Evolutionary conservation across 345 rosid species (phyloP).

Genomic region (Citrus hindsii): DNA sequence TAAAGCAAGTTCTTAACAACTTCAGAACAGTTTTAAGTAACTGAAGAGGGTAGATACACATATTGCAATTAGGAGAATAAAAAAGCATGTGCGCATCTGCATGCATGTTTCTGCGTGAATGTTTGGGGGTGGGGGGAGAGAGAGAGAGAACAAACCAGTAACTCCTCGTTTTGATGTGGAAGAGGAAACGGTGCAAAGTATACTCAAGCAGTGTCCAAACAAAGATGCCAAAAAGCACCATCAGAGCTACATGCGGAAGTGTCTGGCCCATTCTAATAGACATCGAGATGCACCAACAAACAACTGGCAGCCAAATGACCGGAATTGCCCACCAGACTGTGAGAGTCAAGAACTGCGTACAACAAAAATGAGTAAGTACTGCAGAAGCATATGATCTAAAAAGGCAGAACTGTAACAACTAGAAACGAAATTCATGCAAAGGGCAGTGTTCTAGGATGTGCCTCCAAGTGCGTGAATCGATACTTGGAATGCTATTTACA

Average conservation of each 20-base stretch:
- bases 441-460: not conserved
- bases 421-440: not conserved
- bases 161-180: slow-evolving; percentile 80
- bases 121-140: not conserved
- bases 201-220: slow-evolving; percentile 91
- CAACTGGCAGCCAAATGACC: slow-evolving; percentile 84
- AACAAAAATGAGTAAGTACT: slow-evolving; percentile 2
- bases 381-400: slow-evolving; percentile 1
- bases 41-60: not conserved
- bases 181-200: slow-evolving; percentile 88
- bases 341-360: slow-evolving; percentile 73
- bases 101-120: not conserved
- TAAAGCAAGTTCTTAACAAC: slow-evolving; percentile 16
- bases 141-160: slow-evolving; percentile 67
- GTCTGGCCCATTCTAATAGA: slow-evolving; percentile 67
- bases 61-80: not conserved
- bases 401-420: no score
- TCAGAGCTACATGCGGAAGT: slow-evolving; percentile 42
- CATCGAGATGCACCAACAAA: slow-evolving; percentile 54
- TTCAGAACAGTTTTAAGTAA: not conserved
- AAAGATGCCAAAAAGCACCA: slow-evolving; percentile 64
- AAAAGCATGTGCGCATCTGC: not conserved
- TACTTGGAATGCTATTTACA: not conserved
- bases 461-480: not conserved
- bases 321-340: slow-evolving; percentile 99